phyloP scores from a whole-genome alignment of 352 stramenopile species.

The Pythium graminicola region DNA sequence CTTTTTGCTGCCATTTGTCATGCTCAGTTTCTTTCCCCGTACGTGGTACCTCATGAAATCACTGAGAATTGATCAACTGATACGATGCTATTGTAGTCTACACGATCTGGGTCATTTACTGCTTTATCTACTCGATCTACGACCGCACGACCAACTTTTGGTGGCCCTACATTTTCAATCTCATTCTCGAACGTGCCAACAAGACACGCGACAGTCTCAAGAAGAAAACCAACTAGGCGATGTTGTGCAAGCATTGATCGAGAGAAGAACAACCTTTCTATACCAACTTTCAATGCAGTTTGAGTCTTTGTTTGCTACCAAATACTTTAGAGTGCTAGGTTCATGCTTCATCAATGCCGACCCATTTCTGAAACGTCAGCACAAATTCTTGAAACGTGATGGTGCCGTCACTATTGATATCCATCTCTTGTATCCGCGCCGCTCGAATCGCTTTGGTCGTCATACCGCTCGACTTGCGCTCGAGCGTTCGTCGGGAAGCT shows the following conservation, averaged over 20 bases:
- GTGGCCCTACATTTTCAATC: slow-evolving; percentile 83
- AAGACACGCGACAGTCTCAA: slow-evolving; percentile 57
- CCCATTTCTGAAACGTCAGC: slow-evolving; percentile 84
- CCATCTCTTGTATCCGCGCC: slow-evolving; percentile 84
- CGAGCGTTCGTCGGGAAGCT: slow-evolving; percentile 25
- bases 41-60: slow-evolving; percentile 15
- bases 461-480: slow-evolving; percentile 47
- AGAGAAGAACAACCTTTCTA: neutral
- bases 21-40: slow-evolving; percentile 77
- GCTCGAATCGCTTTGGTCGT: slow-evolving; percentile 54
- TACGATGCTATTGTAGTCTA: slow-evolving; percentile 38
- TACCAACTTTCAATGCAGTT: neutral
- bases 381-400: slow-evolving; percentile 90
- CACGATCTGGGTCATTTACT: slow-evolving; percentile 74
- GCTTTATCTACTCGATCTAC: slow-evolving; percentile 78
- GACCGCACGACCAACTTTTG: slow-evolving; percentile 80
- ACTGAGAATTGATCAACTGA: neutral
- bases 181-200: slow-evolving; percentile 50
- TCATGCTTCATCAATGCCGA: slow-evolving; percentile 47
- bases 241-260: slow-evolving; percentile 3
- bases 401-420: slow-evolving; percentile 79
- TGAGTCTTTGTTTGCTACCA: neutral
- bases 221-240: slow-evolving; percentile 20
- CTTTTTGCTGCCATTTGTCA: slow-evolving; percentile 63
- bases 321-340: neutral